phyloP scores from a whole-genome alignment of 2,329 filamentous ascomycete species.

The Xylariaceae sp. region DNA sequence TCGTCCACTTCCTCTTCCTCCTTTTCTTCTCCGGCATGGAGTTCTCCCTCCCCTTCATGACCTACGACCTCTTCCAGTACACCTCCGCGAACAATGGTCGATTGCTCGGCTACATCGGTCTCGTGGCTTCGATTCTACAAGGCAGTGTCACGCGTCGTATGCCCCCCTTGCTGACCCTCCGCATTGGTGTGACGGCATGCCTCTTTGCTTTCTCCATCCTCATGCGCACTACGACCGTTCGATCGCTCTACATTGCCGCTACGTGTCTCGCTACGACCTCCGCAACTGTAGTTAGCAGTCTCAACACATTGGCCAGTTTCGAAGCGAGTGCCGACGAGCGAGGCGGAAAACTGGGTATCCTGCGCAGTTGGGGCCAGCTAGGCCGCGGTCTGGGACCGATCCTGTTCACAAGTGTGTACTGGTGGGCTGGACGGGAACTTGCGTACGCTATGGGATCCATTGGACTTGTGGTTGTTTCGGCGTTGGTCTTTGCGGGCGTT shows the following conservation, averaged over 20 bases:
- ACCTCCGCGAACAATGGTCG: conserved; percentile 73
- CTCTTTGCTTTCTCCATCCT: conserved; percentile 76
- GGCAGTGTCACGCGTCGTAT: conserved; percentile 84
- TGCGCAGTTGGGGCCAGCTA: conserved; percentile 78
- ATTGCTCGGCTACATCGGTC: conserved; percentile 83
- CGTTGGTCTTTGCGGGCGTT: conserved; percentile 64
- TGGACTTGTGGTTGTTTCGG: conserved; percentile 71
- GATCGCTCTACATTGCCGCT: conserved; percentile 73
- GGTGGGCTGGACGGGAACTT: conserved; percentile 89
- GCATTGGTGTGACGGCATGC: conserved; percentile 72
- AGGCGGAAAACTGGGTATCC: conserved; percentile 77
- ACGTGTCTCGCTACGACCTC: conserved; percentile 83
- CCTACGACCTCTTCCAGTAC: conserved; percentile 86
- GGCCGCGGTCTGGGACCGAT: conserved; percentile 83
- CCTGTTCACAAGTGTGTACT: conserved; percentile 91
- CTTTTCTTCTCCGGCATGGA: conserved; percentile 98
- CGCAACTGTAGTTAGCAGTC: conserved; percentile 87
- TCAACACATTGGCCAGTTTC: conserved; percentile 89
- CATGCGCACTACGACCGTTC: conserved; percentile 60
- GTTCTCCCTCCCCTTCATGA: conserved; percentile 96
- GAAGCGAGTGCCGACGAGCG: conserved; percentile 76
- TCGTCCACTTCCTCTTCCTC: conserved; percentile 83
- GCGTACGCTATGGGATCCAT: conserved; percentile 78
- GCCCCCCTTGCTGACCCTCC: conserved; percentile 73
- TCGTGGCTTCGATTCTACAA: conserved; percentile 88